Evolutionary conservation across 306 rosid genomes (phyloP).

Genomic region (Quercus rubra): DNA sequence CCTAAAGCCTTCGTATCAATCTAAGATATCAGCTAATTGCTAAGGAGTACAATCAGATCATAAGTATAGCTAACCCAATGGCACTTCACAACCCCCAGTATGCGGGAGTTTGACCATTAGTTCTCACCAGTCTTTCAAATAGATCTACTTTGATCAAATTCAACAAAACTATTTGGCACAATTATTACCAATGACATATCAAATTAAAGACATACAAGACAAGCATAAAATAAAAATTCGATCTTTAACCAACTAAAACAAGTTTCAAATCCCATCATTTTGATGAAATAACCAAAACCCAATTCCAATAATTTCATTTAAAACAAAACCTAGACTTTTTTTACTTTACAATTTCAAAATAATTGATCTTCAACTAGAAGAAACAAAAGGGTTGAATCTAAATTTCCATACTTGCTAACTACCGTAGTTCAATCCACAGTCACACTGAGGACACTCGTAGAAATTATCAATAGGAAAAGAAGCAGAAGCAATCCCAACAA

Average conservation of each 20-base stretch:
- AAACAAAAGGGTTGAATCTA: constrained; percentile 45
- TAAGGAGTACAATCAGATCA: too few relatives aligned
- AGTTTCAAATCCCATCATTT: not conserved
- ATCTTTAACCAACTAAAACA: not conserved
- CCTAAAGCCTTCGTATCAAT: too few relatives aligned
- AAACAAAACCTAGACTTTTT: not conserved
- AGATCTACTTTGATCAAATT: too few relatives aligned
- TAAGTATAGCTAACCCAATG: too few relatives aligned
- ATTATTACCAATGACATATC: too few relatives aligned
- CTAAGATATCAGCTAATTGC: too few relatives aligned
- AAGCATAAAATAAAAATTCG: not conserved
- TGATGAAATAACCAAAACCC: not conserved
- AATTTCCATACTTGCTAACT: constrained; percentile 38
- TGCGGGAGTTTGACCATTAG: too few relatives aligned
- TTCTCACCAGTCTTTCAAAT: too few relatives aligned
- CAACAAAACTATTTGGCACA: too few relatives aligned
- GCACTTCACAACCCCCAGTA: too few relatives aligned
- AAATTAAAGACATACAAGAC: not conserved
- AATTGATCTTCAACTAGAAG: constrained; percentile 26
- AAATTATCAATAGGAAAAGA: constrained; percentile 64
- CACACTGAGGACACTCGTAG: constrained; percentile 67
- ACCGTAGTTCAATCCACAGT: constrained; percentile 67
- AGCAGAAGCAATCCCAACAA: constrained; percentile 71
- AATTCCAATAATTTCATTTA: not conserved
- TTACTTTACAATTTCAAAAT: not conserved